phyloP scores from a whole-genome alignment of 163 green algal genomes.

The Trebouxiophyceae sp. region DNA sequence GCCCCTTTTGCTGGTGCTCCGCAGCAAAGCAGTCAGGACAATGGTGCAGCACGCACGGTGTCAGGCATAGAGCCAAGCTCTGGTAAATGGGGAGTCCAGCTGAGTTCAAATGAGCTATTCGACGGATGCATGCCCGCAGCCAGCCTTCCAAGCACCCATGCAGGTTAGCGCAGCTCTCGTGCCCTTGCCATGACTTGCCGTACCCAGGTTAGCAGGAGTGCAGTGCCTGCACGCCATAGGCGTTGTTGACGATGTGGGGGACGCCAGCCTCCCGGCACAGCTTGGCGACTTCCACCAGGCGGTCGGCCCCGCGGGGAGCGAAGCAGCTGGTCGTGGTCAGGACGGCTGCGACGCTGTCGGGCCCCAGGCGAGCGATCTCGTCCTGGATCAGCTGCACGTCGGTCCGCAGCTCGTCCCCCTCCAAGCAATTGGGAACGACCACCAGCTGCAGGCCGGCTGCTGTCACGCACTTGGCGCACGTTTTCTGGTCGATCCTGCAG shows the following conservation, averaged over 20 bases:
- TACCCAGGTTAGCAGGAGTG: no score
- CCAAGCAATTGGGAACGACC: slow-evolving; percentile 53
- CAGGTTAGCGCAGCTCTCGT: no score
- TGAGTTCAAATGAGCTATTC: no score
- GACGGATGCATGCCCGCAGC: no score
- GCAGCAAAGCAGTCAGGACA: no score
- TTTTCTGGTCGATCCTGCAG: slow-evolving; percentile 93
- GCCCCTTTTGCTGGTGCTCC: no score
- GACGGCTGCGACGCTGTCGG: slow-evolving; percentile 53
- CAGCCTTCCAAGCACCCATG: no score
- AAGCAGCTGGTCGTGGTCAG: slow-evolving; percentile 95
- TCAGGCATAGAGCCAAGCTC: no score
- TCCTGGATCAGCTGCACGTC: slow-evolving; percentile 54
- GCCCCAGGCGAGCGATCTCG: slow-evolving; percentile 43
- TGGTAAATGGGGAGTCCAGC: no score
- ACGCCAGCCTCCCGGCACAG: slow-evolving; percentile 47
- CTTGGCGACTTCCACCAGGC: slow-evolving; percentile 71
- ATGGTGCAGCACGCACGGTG: no score
- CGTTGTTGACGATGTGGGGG: slow-evolving; percentile 95
- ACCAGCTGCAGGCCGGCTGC: slow-evolving; percentile 56
- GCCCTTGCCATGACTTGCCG: no score
- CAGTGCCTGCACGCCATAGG: slow-evolving; percentile 93
- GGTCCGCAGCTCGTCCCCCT: slow-evolving; percentile 76
- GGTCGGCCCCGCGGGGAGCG: slow-evolving; percentile 73
- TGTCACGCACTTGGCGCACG: slow-evolving; percentile 87